A percentile compares a stretch with the other conserved stretches of the same genome.
Evolutionary conservation across 163 green algal species (phyloP).

Genomic region (Smithsoniella earleae): DNA sequence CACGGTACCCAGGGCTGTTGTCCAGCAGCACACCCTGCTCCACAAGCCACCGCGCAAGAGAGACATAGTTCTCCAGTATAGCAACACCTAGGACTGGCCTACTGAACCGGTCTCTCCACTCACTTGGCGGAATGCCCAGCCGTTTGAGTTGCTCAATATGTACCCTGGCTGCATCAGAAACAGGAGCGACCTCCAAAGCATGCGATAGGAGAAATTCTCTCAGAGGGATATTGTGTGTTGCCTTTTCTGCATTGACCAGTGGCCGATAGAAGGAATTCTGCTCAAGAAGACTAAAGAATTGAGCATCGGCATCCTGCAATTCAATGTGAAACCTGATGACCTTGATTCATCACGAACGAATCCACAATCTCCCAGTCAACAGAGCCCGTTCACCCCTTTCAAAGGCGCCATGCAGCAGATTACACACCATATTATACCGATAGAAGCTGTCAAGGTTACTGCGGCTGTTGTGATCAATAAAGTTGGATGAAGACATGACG

Average conservation of each 20-base stretch:
- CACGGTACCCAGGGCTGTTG: neutral
- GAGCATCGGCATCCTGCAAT: too few species aligned
- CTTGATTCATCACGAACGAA: neutral
- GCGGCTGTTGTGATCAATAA: neutral
- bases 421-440: neutral
- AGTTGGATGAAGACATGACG: slow-evolving; percentile 1
- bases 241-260: neutral
- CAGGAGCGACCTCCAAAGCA: neutral
- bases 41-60: neutral
- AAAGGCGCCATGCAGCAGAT: neutral
- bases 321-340: too few species aligned
- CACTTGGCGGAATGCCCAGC: neutral
- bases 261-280: neutral
- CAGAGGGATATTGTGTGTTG: neutral
- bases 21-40: slow-evolving; percentile 3
- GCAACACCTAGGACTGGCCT: neutral
- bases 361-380: neutral
- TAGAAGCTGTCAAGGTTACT: neutral
- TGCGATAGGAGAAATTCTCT: neutral
- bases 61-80: neutral
- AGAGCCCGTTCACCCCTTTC: neutral
- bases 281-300: too few species aligned
- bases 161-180: neutral
- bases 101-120: neutral
- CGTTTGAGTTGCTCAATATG: neutral